Conservation (phyloP, 306 rosid species). For the Cyclanthera cordifolia region DNA sequence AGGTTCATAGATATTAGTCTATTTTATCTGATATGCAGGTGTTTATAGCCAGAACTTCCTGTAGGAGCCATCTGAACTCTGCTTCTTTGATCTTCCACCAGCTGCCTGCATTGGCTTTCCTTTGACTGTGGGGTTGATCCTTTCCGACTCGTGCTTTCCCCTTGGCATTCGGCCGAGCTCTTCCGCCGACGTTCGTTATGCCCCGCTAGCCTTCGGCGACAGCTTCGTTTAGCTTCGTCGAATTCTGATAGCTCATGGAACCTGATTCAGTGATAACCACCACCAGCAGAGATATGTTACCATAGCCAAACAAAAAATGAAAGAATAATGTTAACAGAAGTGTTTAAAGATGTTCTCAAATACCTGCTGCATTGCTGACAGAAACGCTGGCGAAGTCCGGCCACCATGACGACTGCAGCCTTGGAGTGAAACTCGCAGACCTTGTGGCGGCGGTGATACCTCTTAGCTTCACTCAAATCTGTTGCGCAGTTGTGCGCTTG, state of each 20-base stretch:
- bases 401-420: slow-evolving; percentile 45
- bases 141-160: slow-evolving; percentile 36
- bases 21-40: slow-evolving; percentile 35
- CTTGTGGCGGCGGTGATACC: slow-evolving; percentile 86
- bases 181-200: slow-evolving; percentile 83
- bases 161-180: slow-evolving; percentile 30
- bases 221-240: slow-evolving; percentile 86
- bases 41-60: slow-evolving; percentile 43
- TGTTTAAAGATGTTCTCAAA: slow-evolving; percentile 7
- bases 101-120: slow-evolving; percentile 28
- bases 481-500: slow-evolving; percentile 67
- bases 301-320: not conserved
- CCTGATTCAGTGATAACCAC: slow-evolving; percentile 22
- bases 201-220: slow-evolving; percentile 69
- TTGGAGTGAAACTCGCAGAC: slow-evolving; percentile 88
- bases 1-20: not conserved
- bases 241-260: slow-evolving; percentile 77
- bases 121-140: slow-evolving; percentile 20
- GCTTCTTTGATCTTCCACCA: slow-evolving; percentile 29
- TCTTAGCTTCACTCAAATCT: slow-evolving; percentile 45
- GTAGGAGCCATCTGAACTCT: slow-evolving; percentile 29
- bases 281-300: not conserved
- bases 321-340: not conserved
- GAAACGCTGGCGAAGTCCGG: slow-evolving; percentile 69
- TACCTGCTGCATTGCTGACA: slow-evolving; percentile 99